Percentiles rank a stretch among this genome's conserved stretches.
Evolutionary conservation across 1,139 yeast genomes (phyloP).

Genomic region (Pneumocystis carinii): DNA sequence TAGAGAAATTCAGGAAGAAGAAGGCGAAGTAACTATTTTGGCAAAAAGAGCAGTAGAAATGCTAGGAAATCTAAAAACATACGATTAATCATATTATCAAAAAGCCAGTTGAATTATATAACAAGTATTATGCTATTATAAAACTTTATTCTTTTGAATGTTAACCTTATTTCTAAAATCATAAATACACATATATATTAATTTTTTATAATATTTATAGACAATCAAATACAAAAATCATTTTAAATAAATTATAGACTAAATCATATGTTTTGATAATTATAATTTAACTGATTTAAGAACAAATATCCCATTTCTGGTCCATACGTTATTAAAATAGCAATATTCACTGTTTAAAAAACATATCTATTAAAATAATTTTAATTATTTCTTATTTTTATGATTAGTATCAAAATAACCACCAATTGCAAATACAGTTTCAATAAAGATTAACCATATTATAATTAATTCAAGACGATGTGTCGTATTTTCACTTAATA

Average conservation of each 20-base stretch:
- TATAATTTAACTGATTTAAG: too few species aligned
- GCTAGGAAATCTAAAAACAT: background rate
- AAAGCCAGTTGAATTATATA: background rate
- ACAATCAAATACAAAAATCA: too few species aligned
- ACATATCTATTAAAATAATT: background rate
- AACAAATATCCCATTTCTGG: background rate
- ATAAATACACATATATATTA: background rate
- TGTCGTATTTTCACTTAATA: background rate
- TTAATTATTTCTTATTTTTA: background rate
- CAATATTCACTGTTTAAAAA: background rate
- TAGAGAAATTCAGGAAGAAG: conserved; percentile 13
- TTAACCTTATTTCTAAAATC: background rate
- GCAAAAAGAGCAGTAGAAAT: conserved; percentile 6
- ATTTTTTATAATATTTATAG: background rate
- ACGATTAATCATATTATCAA: background rate
- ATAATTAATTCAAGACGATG: background rate
- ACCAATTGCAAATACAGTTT: background rate
- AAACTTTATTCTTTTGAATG: background rate
- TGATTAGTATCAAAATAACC: background rate
- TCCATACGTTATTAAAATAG: background rate
- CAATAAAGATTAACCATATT: background rate
- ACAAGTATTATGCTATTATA: background rate
- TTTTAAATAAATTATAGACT: too few species aligned
- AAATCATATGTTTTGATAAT: too few species aligned
- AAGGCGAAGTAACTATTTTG: conserved; percentile 7